phyloP scores from a whole-genome alignment of 352 stramenopile genomes.

The Globisporangium megalacanthum region DNA sequence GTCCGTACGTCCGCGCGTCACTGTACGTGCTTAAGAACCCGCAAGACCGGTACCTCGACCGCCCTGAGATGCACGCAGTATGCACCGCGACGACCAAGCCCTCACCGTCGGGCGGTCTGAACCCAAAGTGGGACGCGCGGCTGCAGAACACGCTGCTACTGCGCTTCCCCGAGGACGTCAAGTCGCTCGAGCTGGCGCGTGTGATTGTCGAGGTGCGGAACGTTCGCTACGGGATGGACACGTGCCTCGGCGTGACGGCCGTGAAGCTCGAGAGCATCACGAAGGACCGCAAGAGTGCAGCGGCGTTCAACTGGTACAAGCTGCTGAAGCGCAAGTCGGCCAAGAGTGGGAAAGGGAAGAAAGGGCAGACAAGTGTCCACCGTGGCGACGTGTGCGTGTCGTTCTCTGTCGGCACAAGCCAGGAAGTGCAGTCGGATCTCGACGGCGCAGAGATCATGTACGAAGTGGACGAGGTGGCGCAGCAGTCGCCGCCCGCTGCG shows the following conservation, averaged over 20 bases:
- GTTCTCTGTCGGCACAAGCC: constrained; percentile 81
- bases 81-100: constrained; percentile 77
- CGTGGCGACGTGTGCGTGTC: constrained; percentile 71
- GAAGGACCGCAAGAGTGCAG: constrained; percentile 64
- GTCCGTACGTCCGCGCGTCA: constrained; percentile 76
- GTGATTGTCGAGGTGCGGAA: constrained; percentile 87
- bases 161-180: constrained; percentile 54
- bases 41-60: constrained; percentile 70
- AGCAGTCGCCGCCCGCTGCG: constrained; percentile 19
- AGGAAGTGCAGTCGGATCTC: constrained; percentile 66
- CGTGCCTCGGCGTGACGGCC: constrained; percentile 75
- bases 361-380: constrained; percentile 51
- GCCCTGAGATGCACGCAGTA: constrained; percentile 71
- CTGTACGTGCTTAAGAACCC: constrained; percentile 80
- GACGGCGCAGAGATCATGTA: constrained; percentile 30
- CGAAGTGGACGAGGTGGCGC: constrained; percentile 21
- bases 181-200: constrained; percentile 56
- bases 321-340: constrained; percentile 74
- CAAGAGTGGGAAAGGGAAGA: constrained; percentile 39
- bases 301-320: constrained; percentile 87
- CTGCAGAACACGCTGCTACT: constrained; percentile 81
- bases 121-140: constrained; percentile 68
- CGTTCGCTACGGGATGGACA: constrained; percentile 79
- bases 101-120: constrained; percentile 60
- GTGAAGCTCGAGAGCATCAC: constrained; percentile 80